Conservation (phyloP, 225 moss, liverwort and hornwort genomes). For the Thuidium tamariscinum region DNA sequence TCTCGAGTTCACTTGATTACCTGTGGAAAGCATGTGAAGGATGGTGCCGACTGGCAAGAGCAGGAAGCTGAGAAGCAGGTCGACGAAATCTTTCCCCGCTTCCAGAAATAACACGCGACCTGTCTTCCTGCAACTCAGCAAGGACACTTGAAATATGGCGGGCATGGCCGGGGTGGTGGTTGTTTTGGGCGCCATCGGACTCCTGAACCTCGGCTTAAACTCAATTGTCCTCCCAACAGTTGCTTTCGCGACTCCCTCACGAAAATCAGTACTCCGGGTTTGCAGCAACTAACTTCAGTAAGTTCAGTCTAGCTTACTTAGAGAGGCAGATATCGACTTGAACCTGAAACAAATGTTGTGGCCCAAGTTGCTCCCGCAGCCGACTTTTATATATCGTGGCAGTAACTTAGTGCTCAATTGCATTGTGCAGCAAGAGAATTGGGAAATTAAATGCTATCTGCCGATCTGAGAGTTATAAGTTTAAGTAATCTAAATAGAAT, state of each 20-base stretch:
- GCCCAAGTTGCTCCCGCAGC: no score
- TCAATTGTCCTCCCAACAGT: no score
- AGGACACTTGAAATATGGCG: not conserved
- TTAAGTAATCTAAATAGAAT: not conserved
- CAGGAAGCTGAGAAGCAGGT: slow-evolving; percentile 4
- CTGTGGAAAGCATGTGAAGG: not conserved
- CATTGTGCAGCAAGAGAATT: not conserved
- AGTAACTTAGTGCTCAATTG: not conserved
- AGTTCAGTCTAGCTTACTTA: not conserved
- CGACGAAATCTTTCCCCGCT: slow-evolving; percentile 11
- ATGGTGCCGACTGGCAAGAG: not conserved
- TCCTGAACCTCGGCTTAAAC: not conserved
- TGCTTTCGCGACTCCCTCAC: no score
- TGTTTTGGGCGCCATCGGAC: not conserved
- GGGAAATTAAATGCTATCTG: not conserved
- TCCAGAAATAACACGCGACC: slow-evolving; percentile 1
- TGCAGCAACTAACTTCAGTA: not conserved
- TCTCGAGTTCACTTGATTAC: not conserved
- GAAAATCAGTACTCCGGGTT: not conserved
- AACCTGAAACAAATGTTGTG: not conserved
- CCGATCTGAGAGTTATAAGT: no score
- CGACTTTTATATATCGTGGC: not conserved
- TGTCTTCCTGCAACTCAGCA: not conserved
- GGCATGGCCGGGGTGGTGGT: not conserved
- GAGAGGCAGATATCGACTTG: not conserved